Percentiles rank a stretch among this genome's conserved stretches.
phyloP scores from a whole-genome alignment of 2,329 filamentous ascomycete genomes.

The Aspergillus calidoustus region DNA sequence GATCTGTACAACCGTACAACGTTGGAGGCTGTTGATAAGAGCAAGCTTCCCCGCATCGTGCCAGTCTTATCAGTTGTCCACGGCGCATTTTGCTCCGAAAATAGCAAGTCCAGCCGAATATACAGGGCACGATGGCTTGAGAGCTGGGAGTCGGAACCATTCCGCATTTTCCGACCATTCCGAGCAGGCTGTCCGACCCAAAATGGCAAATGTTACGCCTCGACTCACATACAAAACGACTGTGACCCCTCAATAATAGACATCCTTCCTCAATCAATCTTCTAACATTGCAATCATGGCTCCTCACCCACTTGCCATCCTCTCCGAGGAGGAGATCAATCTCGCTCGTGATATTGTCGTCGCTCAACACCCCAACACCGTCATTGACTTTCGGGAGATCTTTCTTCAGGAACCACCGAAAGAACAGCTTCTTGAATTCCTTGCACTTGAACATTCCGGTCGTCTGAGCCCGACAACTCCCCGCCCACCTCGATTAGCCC shows the following conservation, averaged over 20 bases:
- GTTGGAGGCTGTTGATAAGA: background rate
- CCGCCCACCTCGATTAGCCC: constrained; percentile 55
- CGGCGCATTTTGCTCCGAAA: background rate
- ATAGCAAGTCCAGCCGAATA: constrained; percentile 7
- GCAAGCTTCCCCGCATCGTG: constrained; percentile 6
- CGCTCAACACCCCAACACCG: constrained; percentile 33
- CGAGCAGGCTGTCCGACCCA: background rate
- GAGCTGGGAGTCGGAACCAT: background rate
- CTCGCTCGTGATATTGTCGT: constrained; percentile 40
- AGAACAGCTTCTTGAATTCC: constrained; percentile 51
- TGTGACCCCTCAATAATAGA: constrained; percentile 1
- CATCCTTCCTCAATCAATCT: background rate
- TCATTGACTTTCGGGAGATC: constrained; percentile 55
- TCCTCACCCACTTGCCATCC: constrained; percentile 40
- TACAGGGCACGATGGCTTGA: background rate
- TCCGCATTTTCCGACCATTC: constrained; percentile 15
- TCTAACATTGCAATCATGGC: constrained; percentile 23
- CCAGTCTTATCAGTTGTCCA: background rate
- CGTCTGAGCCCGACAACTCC: constrained; percentile 46
- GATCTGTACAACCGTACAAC: background rate
- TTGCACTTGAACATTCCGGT: constrained; percentile 54
- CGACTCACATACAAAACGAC: constrained; percentile 2
- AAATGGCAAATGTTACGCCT: constrained; percentile 7
- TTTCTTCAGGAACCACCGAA: constrained; percentile 58
- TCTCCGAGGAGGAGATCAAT: constrained; percentile 41